These are phyloP conservation scores for Pythium periplocum DNA, from an alignment of 352 stramenopile species.

Conservation along the genomic window DNA sequence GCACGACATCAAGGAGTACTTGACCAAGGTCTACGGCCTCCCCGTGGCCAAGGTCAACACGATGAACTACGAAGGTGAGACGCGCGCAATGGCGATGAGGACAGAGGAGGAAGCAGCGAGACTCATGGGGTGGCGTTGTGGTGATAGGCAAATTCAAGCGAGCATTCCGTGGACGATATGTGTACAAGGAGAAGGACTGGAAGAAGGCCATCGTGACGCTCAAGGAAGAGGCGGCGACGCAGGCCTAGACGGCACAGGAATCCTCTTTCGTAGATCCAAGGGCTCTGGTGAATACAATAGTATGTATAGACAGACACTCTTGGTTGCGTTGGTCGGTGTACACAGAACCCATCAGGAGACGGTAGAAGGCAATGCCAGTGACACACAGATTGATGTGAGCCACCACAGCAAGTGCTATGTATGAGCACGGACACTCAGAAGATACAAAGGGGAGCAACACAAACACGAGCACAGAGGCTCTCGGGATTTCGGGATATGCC, in stretches of 20 bases:
- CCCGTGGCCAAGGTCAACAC: conserved; percentile 94
- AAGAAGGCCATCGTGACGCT: conserved; percentile 91
- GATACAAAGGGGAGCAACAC: conserved; percentile 3
- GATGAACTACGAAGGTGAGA: conserved; percentile 92
- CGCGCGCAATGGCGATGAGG: not conserved
- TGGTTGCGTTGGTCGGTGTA: no score
- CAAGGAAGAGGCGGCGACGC: conserved; percentile 44
- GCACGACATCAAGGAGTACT: conserved; percentile 96
- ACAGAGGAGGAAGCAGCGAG: not conserved
- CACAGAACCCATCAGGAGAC: no score
- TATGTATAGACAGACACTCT: no score
- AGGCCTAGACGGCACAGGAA: not conserved
- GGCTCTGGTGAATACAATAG: no score
- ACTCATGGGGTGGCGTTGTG: not conserved
- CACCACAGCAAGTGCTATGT: no score
- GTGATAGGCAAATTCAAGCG: conserved; percentile 85
- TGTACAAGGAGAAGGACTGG: conserved; percentile 92
- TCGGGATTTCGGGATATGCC: conserved; percentile 12
- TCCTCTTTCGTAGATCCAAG: no score
- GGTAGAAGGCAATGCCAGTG: no score
- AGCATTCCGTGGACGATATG: conserved; percentile 71
- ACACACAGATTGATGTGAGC: no score
- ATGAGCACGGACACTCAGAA: not conserved
- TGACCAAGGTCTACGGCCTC: conserved; percentile 95
- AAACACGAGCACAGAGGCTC: no score